Conservation (phyloP, 345 rosid genomes). For the Pistacia vera region DNA sequence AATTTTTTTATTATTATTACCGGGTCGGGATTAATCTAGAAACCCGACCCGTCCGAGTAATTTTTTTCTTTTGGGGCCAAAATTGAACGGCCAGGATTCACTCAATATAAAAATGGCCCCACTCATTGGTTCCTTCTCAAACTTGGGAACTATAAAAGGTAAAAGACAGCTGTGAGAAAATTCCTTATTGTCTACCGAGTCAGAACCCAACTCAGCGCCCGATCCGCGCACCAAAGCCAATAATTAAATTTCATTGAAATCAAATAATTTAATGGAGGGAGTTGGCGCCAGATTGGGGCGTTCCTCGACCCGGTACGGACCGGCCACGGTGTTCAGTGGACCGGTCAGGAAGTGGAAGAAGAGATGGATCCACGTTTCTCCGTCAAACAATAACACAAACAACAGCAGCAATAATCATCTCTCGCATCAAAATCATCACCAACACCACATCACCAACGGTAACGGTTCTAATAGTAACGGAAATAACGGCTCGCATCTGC, state of each 20-base stretch:
- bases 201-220: not conserved
- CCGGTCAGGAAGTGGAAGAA: conserved; percentile 99
- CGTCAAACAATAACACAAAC: conserved; percentile 36
- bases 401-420: conserved; percentile 35
- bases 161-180: conserved; percentile 19
- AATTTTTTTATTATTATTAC: no score
- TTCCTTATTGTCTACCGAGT: not conserved
- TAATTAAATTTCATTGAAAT: not conserved
- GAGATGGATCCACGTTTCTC: conserved; percentile 87
- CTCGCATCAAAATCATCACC: conserved; percentile 21
- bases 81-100: conserved; percentile 16
- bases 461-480: conserved; percentile 48
- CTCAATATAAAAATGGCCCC: not conserved
- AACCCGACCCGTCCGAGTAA: not conserved
- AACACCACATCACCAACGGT: conserved; percentile 15
- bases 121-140: not conserved
- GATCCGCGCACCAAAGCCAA: not conserved
- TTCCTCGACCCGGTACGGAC: conserved; percentile 96
- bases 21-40: not conserved
- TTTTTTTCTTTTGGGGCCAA: no score
- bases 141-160: not conserved
- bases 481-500: conserved; percentile 65
- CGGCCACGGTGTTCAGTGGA: conserved; percentile 91
- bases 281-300: conserved; percentile 97
- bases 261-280: conserved; percentile 71